Evolutionary conservation across 139 green algal species (phyloP).

Genomic region (Zygnema circumcarinatum): DNA sequence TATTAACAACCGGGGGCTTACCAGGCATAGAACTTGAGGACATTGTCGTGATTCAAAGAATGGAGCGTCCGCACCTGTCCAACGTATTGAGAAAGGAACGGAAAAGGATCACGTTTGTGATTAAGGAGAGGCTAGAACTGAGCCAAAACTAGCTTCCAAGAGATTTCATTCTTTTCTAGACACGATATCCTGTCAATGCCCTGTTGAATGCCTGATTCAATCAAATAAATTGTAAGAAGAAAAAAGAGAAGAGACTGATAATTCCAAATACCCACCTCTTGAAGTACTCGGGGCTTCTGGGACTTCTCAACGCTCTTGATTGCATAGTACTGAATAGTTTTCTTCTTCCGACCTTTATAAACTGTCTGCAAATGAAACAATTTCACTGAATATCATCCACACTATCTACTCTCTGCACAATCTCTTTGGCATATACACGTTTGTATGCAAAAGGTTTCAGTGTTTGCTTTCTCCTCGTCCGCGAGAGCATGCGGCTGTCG

Average conservation of each 20-base stretch:
- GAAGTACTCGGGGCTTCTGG: constrained; percentile 83
- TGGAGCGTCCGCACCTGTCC: constrained; percentile 74
- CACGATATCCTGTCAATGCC: too few relatives aligned
- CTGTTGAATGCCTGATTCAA: too few relatives aligned
- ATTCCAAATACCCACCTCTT: constrained; percentile 88
- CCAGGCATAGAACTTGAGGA: constrained; percentile 93
- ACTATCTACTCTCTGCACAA: not conserved
- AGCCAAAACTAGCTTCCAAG: too few relatives aligned
- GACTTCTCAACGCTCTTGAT: constrained; percentile 92
- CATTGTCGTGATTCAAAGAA: constrained; percentile 83
- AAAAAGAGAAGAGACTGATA: too few relatives aligned
- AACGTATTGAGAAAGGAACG: constrained; percentile 18
- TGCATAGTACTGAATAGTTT: constrained; percentile 93
- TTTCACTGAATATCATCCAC: constrained; percentile 1
- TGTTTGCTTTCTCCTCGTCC: too few relatives aligned
- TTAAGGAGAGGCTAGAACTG: too few relatives aligned
- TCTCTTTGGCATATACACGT: too few relatives aligned
- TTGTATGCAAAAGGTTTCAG: too few relatives aligned
- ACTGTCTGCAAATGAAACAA: constrained; percentile 67
- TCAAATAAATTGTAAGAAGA: too few relatives aligned
- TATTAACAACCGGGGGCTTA: constrained; percentile 41
- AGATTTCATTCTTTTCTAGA: too few relatives aligned
- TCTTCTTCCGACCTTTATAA: constrained; percentile 93
- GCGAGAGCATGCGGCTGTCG: too few relatives aligned
- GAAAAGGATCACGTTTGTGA: too few relatives aligned